Base-by-base conservation (phyloP, 345 rosid genomes). In the Lenwebbia sp. region DNA sequence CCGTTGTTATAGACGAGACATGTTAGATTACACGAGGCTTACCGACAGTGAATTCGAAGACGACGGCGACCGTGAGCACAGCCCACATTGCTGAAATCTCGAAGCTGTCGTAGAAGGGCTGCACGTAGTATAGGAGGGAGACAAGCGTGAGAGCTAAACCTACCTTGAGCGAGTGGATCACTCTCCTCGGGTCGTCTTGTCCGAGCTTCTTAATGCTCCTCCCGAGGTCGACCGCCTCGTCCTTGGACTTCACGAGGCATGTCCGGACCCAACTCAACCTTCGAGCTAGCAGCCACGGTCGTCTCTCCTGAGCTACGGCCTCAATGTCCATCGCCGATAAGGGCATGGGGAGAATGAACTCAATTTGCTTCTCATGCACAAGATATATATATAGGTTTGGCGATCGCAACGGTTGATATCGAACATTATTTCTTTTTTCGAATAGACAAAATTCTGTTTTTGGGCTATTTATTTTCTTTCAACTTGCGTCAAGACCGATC, bases 41-140 rank as follows among this genome's bases (percentile, higher is more conserved):
- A 94, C 98, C 98, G 3, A 94, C 98, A 17, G 95, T 93, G 85
- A 94, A 95, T 84, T 96, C 99, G 84, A 91, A 93, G 82, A 94
- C 91, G 52, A 96, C 96, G 0, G 93, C 95, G 4, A 95, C 98
- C 11, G 98, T 95, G 50, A 96, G 87, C 55, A 96, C 92, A 22
- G 98, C 99, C 99, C 99, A 96, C 89, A 95, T 92, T 85, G 95
- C 96, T 37, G 95, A 89, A 75, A 91, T 90, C 10, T 95, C 98
- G 52, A 93, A 93, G 60, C 93, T 88, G 54, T 90, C 89, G 86
- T 93, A 96, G 33, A 95, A 94, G 51, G 98, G 98, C 65, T 92
- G 86, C 19, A 85, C 87, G 74, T 94, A 95, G 92, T 91, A 95
- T n/a, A 96, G 54, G 44, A 93, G 75, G 12, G 98, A 95, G 10